Base-by-base conservation (phyloP, 352 stramenopile genomes). In the Phytophthora citricola region DNA sequence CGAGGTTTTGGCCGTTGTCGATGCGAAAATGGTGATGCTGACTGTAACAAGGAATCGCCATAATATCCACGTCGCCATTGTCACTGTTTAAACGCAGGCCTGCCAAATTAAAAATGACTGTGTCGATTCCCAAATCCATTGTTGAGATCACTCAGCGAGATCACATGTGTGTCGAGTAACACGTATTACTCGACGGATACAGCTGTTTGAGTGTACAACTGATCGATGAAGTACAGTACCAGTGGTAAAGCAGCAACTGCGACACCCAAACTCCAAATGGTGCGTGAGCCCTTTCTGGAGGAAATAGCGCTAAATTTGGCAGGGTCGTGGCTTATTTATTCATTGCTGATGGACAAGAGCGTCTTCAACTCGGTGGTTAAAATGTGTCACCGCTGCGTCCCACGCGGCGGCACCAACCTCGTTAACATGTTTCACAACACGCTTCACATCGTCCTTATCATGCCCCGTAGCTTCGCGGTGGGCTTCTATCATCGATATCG, bases 311-410 rank as follows among this genome's bases (percentile, higher is more conserved):
- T 32, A 8, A 32, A 9, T 9, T 32, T 32, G 29, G 29, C 29
- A 32, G 6, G 31, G 40, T 26, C 26, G 40, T 15, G 27, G 6
- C 26, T 17, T 38, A 47, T 27, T 17, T 38, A 47, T 41, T 29
- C 54, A 51, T 29, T 48, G 53, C n/a, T 29, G 34, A 8, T 40
- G 43, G 14, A 63, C 20, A 29, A 65, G 47, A 20, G 57, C 45
- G 17, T 58, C 57, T 51, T 65, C 46, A n/a, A 65, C 57, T 17
- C 57, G 39, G 22, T 58, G 46, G 14, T 65, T 65, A 31, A 65
- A 57, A 45, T 26, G 15, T 14, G 57, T 31, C 10, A 65, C 36
- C 27, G 57, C 26, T 17, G 14, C 45, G 14, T 52, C 36, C 57
- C 57, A 64, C 20, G 47, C 47, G 3, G 31, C 31, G 20, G 34